Conservation (phyloP, 2,329 filamentous ascomycete genomes). For the Ceratocystis huliohia region DNA sequence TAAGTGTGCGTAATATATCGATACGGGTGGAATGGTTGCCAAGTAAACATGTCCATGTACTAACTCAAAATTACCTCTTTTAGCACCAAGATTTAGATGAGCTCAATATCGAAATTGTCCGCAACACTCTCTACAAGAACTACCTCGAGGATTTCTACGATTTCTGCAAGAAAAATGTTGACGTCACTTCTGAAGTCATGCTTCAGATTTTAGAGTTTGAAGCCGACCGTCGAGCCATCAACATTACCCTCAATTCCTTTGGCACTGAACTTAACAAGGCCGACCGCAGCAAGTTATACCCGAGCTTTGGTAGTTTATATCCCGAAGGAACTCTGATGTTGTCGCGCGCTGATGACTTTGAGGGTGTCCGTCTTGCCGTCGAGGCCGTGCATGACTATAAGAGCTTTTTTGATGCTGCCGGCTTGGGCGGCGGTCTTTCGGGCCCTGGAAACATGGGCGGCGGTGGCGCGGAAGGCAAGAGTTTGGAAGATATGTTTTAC, state of each 20-base stretch:
- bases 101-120: conserved; percentile 97
- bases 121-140: conserved; percentile 98
- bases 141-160: conserved; percentile 95
- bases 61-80: not conserved
- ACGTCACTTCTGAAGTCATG: conserved; percentile 92
- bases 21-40: not conserved
- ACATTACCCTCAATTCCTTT: conserved; percentile 98
- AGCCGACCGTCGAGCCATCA: conserved; percentile 90
- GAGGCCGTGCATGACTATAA: conserved; percentile 92
- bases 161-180: conserved; percentile 81
- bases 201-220: conserved; percentile 92
- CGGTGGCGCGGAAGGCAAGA: conserved; percentile 73
- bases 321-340: conserved; percentile 93
- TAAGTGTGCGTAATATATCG: conserved; percentile 39
- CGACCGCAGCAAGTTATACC: conserved; percentile 93
- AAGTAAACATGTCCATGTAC: not conserved
- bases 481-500: conserved; percentile 94
- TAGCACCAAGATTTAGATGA: conserved; percentile 88
- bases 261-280: conserved; percentile 89
- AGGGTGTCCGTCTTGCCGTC: conserved; percentile 84
- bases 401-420: conserved; percentile 85
- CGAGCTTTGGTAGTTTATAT: conserved; percentile 77
- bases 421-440: conserved; percentile 56
- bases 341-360: conserved; percentile 84
- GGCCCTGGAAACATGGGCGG: conserved; percentile 73